phyloP scores from a whole-genome alignment of 2,329 filamentous ascomycete genomes.

The Botrytis fabae region DNA sequence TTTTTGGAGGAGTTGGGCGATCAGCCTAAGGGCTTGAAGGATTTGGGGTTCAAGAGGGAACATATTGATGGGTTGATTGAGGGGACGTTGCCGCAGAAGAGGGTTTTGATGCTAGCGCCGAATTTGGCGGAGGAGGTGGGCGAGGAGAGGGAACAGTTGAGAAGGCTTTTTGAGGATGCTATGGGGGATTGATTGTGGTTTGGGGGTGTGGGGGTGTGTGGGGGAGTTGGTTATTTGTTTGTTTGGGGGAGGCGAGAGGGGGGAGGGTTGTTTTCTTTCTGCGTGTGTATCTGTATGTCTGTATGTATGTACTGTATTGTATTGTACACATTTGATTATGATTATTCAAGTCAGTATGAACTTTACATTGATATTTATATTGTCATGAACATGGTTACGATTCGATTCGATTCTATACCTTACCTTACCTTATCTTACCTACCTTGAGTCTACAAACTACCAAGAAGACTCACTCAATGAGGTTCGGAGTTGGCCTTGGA shows the following conservation, averaged over 20 bases:
- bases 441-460: no score
- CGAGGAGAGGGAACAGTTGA: conserved; percentile 70
- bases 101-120: conserved; percentile 90
- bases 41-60: conserved; percentile 72
- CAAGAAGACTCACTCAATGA: no score
- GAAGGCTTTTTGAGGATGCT: conserved; percentile 65
- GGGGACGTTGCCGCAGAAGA: conserved; percentile 87
- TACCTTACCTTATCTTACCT: no score
- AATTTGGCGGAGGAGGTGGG: conserved; percentile 70
- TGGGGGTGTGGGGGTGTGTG: no score
- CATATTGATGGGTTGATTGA: conserved; percentile 86
- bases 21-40: conserved; percentile 83
- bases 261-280: not conserved
- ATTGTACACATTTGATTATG: no score
- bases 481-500: no score
- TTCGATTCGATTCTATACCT: no score
- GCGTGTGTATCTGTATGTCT: not conserved
- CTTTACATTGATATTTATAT: no score
- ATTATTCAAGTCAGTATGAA: no score
- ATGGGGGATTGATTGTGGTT: conserved; percentile 40
- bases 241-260: no score
- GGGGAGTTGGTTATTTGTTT: no score
- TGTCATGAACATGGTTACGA: no score
- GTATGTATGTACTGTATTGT: not conserved
- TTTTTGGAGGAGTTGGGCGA: conserved; percentile 85